Evolutionary conservation across 140 eudicot species (phyloP), one percentile per base, ranked within the genome.

Genomic region (Anethum foeniculum): DNA sequence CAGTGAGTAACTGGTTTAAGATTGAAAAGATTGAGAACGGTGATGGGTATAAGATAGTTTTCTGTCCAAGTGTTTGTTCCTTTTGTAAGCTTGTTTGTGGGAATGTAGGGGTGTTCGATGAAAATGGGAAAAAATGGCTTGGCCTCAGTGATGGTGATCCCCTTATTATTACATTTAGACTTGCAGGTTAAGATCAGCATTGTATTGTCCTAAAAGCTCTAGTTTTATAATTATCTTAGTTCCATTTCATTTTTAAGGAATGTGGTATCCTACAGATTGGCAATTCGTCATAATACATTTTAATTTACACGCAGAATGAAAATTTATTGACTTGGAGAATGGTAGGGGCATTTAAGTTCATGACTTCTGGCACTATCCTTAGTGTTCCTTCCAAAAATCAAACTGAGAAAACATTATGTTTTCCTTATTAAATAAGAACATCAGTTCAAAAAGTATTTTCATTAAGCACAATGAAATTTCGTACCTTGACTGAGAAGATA

Each of bases 1-100:
- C 93, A 27, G 86, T 92, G 77, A 85, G 72, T 81, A 90, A 88
- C 47, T 90, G 94, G 97, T 93, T 93, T 67, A 91, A 85, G 89
- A 86, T 91, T 3, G 96, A 91, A 58, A 91, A 80, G 80, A 25
- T 23, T 56, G 88, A 83, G 49, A 81, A 60, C 79, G 89, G 86
- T 58, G 84, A 82, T 52, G 93, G 90, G 6, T 89, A 93, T 79
- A 93, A 85, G 85, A 46, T 93, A 38, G 93, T 93, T 84, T 93
- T 77, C 76, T 93, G 94, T 85, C 97, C 97, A 3, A 84, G 86
- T 84, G 94, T 89, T 62, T 91, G 96, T 69, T 79, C 86, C 27
- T 79, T 75, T 38, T 93, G 96, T 78, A 88, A 82, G 86, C 87
- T 91, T 60, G 81, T 81, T 69, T 93, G 97, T 87, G 95, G 93